Evolutionary conservation across 345 rosid genomes (phyloP).

Genomic region (Populus nigra): DNA sequence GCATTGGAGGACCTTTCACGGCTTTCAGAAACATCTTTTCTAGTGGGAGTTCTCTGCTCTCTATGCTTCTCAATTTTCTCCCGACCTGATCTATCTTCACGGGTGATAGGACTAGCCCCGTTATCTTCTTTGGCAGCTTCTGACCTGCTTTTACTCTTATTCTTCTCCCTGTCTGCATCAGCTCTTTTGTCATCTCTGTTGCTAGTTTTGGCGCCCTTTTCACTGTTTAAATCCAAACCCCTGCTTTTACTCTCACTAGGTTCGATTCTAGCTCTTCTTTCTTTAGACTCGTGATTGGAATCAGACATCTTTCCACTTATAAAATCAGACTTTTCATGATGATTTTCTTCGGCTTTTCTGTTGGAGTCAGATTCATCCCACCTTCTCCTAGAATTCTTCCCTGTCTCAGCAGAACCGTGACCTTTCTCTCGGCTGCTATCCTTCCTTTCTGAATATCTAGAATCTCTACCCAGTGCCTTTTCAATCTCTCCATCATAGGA

Average conservation of each 20-base stretch:
- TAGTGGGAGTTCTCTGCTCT: constrained; percentile 50
- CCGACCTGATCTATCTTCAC: constrained; percentile 48
- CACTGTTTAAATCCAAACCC: constrained; percentile 46
- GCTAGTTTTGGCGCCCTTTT: constrained; percentile 55
- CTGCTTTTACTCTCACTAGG: constrained; percentile 49
- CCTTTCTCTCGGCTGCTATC: constrained; percentile 69
- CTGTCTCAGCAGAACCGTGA: constrained; percentile 60
- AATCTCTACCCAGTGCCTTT: constrained; percentile 55
- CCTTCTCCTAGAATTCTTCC: constrained; percentile 70
- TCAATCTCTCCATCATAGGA: constrained; percentile 50
- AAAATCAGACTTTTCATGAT: constrained; percentile 45
- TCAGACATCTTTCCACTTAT: constrained; percentile 67
- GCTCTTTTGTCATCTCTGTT: constrained; percentile 63
- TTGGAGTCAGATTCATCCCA: constrained; percentile 70
- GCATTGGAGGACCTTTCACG: constrained; percentile 47
- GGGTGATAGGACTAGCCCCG: constrained; percentile 51
- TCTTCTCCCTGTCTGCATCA: constrained; percentile 54
- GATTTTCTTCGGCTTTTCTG: constrained; percentile 53
- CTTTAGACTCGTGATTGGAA: constrained; percentile 51
- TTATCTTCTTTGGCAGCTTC: constrained; percentile 64
- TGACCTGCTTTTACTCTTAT: constrained; percentile 50
- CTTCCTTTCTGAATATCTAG: constrained; percentile 57
- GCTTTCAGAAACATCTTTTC: constrained; percentile 51
- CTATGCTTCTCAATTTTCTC: constrained; percentile 57
- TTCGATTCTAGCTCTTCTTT: constrained; percentile 54